These are phyloP conservation scores for Mrakia blollopis DNA, from an alignment of 768 basidiomycete genomes.

Conservation along the genomic window DNA sequence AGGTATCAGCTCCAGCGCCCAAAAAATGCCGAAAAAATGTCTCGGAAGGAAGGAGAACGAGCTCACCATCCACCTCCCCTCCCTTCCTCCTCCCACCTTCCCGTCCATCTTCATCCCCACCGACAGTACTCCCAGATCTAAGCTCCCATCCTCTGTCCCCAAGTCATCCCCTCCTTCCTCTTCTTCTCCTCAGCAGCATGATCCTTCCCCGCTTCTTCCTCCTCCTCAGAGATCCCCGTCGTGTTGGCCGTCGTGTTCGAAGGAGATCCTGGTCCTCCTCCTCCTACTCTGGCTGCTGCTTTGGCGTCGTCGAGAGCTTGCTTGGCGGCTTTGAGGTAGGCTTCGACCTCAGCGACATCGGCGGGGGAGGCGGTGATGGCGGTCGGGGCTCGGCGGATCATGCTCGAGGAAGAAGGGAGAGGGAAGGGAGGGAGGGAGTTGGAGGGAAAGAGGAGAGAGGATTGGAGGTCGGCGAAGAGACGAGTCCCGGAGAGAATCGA, in stretches of 20 bases:
- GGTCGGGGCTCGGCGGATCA: constrained; percentile 4
- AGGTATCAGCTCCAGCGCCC: too few species aligned
- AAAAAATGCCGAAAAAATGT: too few species aligned
- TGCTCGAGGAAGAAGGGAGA: neutral
- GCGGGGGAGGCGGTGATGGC: constrained; percentile 1
- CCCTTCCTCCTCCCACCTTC: neutral
- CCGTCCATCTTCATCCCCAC: neutral
- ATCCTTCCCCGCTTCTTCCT: neutral
- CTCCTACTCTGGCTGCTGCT: neutral
- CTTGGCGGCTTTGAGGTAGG: constrained; percentile 2
- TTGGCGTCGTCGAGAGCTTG: neutral
- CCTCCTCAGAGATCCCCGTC: neutral
- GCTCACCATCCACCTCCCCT: too few species aligned
- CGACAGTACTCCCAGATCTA: neutral
- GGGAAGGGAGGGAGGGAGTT: neutral
- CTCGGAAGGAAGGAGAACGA: too few species aligned
- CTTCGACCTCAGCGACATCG: constrained; percentile 6
- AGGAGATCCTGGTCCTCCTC: neutral
- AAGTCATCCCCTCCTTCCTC: constrained; percentile 5
- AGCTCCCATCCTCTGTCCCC: constrained; percentile 5
- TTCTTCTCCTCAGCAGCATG: neutral
- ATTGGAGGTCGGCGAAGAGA: neutral
- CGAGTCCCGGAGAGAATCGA: too few species aligned
- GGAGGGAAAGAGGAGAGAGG: neutral
- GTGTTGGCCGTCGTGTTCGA: constrained; percentile 5